Evolutionary conservation across 2,329 filamentous ascomycete genomes (phyloP).

Genomic region (Fragosphaeria purpurea): DNA sequence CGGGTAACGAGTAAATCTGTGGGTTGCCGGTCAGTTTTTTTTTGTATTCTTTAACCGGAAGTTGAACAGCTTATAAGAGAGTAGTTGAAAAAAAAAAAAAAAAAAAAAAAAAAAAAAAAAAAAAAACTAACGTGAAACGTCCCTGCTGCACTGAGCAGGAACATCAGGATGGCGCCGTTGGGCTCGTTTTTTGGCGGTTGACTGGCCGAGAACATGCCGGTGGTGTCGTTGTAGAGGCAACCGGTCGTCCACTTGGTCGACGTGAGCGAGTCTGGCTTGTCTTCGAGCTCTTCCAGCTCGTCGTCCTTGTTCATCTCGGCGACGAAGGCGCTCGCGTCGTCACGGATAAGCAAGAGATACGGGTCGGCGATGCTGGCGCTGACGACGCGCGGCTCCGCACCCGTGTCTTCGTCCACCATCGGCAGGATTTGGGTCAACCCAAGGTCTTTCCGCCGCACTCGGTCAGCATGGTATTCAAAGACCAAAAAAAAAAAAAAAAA

Average conservation of each 20-base stretch:
- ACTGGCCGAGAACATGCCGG: conserved; percentile 40
- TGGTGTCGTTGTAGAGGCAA: conserved; percentile 66
- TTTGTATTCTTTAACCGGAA: too few species aligned
- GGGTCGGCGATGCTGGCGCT: conserved; percentile 80
- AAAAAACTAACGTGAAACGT: conserved; percentile 55
- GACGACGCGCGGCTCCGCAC: conserved; percentile 66
- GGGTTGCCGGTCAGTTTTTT: conserved; percentile 4
- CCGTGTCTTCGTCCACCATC: conserved; percentile 84
- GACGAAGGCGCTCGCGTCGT: conserved; percentile 72
- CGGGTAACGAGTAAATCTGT: conserved; percentile 69
- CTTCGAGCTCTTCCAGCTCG: conserved; percentile 75
- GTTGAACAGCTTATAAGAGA: conserved; percentile 9
- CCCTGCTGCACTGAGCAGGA: conserved; percentile 66
- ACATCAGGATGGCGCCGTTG: conserved; percentile 54
- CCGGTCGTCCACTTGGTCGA: conserved; percentile 71
- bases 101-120: background rate
- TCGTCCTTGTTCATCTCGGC: conserved; percentile 70
- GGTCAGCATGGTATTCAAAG: conserved; percentile 11
- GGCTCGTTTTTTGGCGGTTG: conserved; percentile 26
- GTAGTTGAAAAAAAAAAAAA: background rate
- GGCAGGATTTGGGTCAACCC: conserved; percentile 84
- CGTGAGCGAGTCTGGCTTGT: conserved; percentile 44
- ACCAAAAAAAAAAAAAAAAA: background rate
- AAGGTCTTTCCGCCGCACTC: conserved; percentile 48
- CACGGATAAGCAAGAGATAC: conserved; percentile 71